Conservation (phyloP, 768 basidiomycete genomes). For the Agrocybe praecox region DNA sequence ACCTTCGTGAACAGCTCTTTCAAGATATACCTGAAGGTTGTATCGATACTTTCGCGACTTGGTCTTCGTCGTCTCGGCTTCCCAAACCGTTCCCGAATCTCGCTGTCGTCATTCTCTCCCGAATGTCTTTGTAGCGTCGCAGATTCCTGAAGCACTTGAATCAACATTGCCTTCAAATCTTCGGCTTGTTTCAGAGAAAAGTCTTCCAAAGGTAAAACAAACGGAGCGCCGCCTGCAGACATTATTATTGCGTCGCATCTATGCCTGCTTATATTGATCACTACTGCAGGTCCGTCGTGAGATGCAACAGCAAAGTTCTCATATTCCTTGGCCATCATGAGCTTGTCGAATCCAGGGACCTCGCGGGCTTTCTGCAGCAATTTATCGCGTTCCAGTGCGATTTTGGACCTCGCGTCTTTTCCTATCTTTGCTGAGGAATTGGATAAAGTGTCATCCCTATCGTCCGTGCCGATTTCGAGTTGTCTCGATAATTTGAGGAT, state of each 20-base stretch:
- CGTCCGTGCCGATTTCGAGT: slow-evolving; percentile 1
- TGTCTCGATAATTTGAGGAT: slow-evolving; percentile 4
- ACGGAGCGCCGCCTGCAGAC: not conserved
- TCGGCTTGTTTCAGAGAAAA: slow-evolving; percentile 8
- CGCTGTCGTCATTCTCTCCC: not conserved
- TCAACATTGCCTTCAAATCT: slow-evolving; percentile 5
- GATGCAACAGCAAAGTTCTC: slow-evolving; percentile 19
- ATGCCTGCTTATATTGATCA: slow-evolving; percentile 31
- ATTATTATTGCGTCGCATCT: slow-evolving; percentile 41
- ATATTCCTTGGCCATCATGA: slow-evolving; percentile 22
- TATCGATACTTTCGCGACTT: not conserved
- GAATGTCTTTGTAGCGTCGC: slow-evolving; percentile 1
- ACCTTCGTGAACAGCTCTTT: slow-evolving; percentile 8
- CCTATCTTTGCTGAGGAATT: not conserved
- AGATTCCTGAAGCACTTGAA: not conserved
- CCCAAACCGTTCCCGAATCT: slow-evolving; percentile 12
- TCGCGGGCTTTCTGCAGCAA: slow-evolving; percentile 1
- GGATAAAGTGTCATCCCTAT: not conserved
- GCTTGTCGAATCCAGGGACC: slow-evolving; percentile 25
- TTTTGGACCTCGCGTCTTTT: not conserved
- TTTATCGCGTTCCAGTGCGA: slow-evolving; percentile 6
- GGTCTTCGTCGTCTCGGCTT: not conserved
- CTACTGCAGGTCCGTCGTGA: slow-evolving; percentile 32
- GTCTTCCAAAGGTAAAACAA: slow-evolving; percentile 12
- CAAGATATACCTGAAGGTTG: slow-evolving; percentile 5